phyloP scores from a whole-genome alignment of 2,329 filamentous ascomycete species.

The Dactylonectria estremocensis region DNA sequence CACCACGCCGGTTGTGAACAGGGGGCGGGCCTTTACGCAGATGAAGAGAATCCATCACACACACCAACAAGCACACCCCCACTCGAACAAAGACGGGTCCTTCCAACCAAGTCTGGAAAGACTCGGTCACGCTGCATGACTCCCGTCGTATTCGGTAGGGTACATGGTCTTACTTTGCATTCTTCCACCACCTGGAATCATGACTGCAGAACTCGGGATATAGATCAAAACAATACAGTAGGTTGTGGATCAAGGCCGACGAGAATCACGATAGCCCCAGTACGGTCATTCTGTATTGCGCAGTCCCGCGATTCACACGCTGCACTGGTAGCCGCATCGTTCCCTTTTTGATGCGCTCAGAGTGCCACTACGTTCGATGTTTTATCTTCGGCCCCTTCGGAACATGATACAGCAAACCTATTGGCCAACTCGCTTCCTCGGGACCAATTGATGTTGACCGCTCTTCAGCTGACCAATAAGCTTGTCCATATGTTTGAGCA shows the following conservation, averaged over 20 bases:
- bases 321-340: constrained; percentile 3
- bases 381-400: constrained; percentile 23
- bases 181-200: neutral
- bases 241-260: neutral
- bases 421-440: constrained; percentile 30
- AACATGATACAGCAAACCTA: constrained; percentile 2
- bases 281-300: neutral
- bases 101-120: constrained; percentile 12
- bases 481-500: neutral
- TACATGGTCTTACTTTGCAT: neutral
- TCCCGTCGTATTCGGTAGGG: constrained; percentile 26
- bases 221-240: neutral
- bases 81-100: constrained; percentile 11
- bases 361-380: constrained; percentile 14
- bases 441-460: constrained; percentile 38
- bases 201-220: neutral
- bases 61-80: constrained; percentile 16
- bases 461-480: constrained; percentile 39
- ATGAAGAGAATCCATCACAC: constrained; percentile 27
- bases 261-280: neutral
- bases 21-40: constrained; percentile 22
- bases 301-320: neutral
- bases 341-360: constrained; percentile 2
- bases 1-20: neutral
- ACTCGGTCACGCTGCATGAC: neutral